Conservation (phyloP, 176 grass and related monocot genomes). For the Puya raimondii region DNA sequence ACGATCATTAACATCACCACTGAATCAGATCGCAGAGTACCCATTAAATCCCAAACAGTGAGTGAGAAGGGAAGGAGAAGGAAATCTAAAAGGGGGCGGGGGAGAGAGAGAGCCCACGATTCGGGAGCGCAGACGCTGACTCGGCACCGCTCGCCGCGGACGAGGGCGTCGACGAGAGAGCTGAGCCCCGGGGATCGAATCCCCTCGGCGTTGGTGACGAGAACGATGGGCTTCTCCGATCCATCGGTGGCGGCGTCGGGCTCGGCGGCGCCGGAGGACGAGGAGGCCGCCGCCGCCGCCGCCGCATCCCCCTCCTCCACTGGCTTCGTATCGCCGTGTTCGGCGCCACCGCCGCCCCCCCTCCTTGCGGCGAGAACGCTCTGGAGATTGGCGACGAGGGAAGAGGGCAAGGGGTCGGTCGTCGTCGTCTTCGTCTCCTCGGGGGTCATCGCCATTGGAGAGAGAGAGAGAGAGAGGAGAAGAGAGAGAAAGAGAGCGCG, state of each 20-base stretch:
- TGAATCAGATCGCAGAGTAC: background rate
- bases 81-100: background rate
- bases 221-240: conserved; percentile 35
- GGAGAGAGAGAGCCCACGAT: conserved; percentile 29
- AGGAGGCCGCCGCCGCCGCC: conserved; percentile 8
- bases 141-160: conserved; percentile 40
- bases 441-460: conserved; percentile 34
- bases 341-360: background rate
- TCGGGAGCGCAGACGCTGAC: conserved; percentile 67
- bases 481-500: background rate
- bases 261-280: background rate
- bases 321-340: background rate
- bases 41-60: background rate
- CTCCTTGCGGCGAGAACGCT: conserved; percentile 37
- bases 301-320: conserved; percentile 1
- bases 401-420: conserved; percentile 37
- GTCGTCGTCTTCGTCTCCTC: conserved; percentile 3
- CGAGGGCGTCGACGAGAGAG: conserved; percentile 55
- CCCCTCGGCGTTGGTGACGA: conserved; percentile 51
- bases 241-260: background rate
- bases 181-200: conserved; percentile 50
- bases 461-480: conserved; percentile 6
- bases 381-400: conserved; percentile 61
- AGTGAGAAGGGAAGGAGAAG: background rate
- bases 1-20: background rate